Evolutionary conservation across 2,329 filamentous ascomycete genomes (phyloP), one percentile per base, ranked within the genome.

Genomic region (Colletotrichum lini): DNA sequence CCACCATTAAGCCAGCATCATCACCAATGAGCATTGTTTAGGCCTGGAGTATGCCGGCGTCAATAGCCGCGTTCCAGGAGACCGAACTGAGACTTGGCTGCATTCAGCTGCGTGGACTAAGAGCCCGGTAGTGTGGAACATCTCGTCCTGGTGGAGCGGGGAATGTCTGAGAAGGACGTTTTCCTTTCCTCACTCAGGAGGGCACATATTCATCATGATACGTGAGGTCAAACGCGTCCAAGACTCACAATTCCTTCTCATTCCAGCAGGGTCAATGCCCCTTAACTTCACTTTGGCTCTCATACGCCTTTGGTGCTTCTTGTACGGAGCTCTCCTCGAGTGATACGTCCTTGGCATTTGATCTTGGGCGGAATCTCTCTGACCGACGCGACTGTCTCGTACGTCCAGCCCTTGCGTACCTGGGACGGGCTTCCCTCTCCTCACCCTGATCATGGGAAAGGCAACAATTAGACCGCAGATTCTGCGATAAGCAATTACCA

Each of bases 71-170:
- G 6, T 61, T 47, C 44, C 58, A 49, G n/a, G 10, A 47, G 26
- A 21, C 21, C 16, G 18, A 61, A 21, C 30, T 21, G 58, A 50
- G 58, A 40, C 58, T 47, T 23, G n/a, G 44, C 58, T 61, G 58
- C 45, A 2, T 50, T 50, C 58, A 61, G 44, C 45, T 40, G 9
- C 10, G 2, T 23, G 45, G 10, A 10, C 30, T n/a, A 35, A 18
- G 23, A 40, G 58, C n/a, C 45, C 26, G 26, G 30, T 30, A 30
- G 5, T 38, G 35, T 40, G 30, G 49, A 45, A 61, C 58, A 61
- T 40, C 2, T 61, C 35, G n/a, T 12, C 30, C 50, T 12, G 9
- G 26, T 5, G 12, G 9, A 23, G 44, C 44, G 58, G 58, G 45
- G 58, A 35, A 49, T 38, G 13, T 18, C 15, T 16, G 18, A 18